Percentiles rank a stretch among this genome's conserved stretches.
These are phyloP conservation scores for Chaetomium cochliodes DNA, from an alignment of 495 filamentous ascomycete genomes.

Conservation along the genomic window DNA sequence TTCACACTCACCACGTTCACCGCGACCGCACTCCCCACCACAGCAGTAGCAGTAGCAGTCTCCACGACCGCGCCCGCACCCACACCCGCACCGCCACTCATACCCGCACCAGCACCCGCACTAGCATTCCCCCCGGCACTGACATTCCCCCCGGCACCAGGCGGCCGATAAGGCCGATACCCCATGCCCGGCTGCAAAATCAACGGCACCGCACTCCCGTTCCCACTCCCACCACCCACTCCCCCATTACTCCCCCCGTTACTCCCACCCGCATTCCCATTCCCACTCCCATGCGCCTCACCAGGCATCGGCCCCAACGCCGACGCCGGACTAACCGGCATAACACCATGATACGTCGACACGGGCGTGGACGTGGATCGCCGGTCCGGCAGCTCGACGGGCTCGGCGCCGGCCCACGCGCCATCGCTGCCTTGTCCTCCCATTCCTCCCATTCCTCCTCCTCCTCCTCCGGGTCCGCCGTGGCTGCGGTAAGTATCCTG, in stretches of 20 bases:
- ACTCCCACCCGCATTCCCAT: no score
- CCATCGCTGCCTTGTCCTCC: not conserved
- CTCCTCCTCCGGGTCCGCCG: not conserved
- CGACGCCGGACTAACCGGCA: conserved; percentile 20
- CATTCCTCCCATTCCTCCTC: not conserved
- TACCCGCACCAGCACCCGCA: no score
- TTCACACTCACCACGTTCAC: no score
- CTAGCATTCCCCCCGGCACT: no score
- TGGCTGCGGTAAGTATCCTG: not conserved
- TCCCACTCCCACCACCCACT: not conserved
- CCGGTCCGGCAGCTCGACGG: not conserved
- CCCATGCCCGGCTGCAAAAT: conserved; percentile 24
- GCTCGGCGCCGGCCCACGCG: no score
- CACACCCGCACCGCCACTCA: no score
- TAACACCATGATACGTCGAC: conserved; percentile 16
- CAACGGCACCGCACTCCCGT: conserved; percentile 14
- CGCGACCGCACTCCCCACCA: no score
- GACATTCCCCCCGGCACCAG: not conserved
- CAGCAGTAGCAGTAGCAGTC: no score
- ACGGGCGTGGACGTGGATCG: conserved; percentile 14
- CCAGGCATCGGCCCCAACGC: conserved; percentile 15
- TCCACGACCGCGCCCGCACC: no score
- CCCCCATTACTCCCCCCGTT: no score
- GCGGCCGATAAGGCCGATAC: conserved; percentile 14
- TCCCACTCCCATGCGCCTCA: not conserved